phyloP scores from a whole-genome alignment of 2,329 filamentous ascomycete genomes.

The Lachnellula hyalina region DNA sequence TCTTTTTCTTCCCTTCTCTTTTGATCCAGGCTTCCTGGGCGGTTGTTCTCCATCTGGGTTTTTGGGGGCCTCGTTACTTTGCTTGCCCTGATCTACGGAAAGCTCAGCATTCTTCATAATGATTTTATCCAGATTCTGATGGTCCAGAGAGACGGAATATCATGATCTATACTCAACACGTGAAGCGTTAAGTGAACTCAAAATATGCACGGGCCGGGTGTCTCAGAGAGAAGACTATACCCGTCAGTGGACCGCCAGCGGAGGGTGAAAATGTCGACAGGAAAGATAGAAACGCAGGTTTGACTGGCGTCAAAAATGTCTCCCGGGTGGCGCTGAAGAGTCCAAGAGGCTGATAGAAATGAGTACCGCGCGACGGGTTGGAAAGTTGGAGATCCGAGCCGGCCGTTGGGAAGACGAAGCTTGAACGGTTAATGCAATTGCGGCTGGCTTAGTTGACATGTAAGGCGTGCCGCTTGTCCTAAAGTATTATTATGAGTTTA shows the following conservation, averaged over 20 bases:
- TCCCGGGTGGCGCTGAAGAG: too few relatives aligned
- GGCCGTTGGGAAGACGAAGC: too few relatives aligned
- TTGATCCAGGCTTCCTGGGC: conserved; percentile 24
- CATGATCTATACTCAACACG: neutral
- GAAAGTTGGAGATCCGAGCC: too few relatives aligned
- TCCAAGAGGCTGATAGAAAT: too few relatives aligned
- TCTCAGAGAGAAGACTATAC: too few relatives aligned
- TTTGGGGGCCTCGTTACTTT: conserved; percentile 2
- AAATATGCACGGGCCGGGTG: neutral
- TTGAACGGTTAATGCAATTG: too few relatives aligned
- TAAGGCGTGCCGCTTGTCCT: neutral
- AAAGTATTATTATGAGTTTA: neutral
- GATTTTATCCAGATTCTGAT: neutral
- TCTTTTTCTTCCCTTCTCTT: conserved; percentile 38
- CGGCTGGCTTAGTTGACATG: neutral
- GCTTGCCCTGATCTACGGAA: neutral
- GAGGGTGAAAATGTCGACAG: too few relatives aligned
- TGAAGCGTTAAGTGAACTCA: neutral
- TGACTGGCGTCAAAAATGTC: too few relatives aligned
- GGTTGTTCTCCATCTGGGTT: conserved; percentile 6
- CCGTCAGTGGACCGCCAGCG: too few relatives aligned
- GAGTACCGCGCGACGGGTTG: too few relatives aligned
- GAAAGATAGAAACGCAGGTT: too few relatives aligned
- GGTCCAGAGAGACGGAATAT: neutral
- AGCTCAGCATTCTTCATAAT: conserved; percentile 1